Base-by-base conservation (phyloP, 2,329 filamentous ascomycete species). In the Penicillium sp. region DNA sequence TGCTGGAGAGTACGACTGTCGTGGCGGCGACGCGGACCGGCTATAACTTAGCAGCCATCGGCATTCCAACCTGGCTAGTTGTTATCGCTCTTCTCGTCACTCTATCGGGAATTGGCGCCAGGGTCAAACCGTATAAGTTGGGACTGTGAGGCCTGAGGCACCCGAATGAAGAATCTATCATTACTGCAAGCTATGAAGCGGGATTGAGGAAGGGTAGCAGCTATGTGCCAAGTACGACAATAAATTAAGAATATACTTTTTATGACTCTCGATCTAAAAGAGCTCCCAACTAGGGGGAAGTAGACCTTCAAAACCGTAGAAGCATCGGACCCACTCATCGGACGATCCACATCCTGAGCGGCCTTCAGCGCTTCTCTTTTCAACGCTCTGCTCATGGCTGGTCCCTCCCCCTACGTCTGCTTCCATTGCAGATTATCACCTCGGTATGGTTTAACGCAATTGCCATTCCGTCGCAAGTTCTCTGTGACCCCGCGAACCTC, bases 41-140 rank as follows among this genome's bases (percentile, higher is more conserved):
- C 31, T 96, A 87, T 71, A 90, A 87, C 65, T 68, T 82, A 57
- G 81, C 79, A 23, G 81, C 87, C 1, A 73, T 94, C 51, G 78
- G 85, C 57, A 85, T 96, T 55, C 85, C 86, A 71, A 76, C 89
- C 29, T 95, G 91, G 91, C 84, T 85, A 1, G 80, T 90, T 2
- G 69, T 89, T 42, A 67, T 90, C n/a, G 80, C 86, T 1, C 76
- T 80, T 4, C 76, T 86, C 12, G 68, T 96, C 34, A 77, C 90
- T 28, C 66, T 94, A 9, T 63, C 84, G 18, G 93, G 94, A 0
- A 74, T 95, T 15, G 79, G 88, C 53, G 87, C 92, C 7, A 82
- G 93, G 58, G 85, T 96, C 56, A 89, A 90, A 77, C 84, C 87
- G 75, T 81, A 84, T 57, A 97, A 97, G 78, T 77, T 96, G 52